Base-by-base conservation (phyloP, 202 grass and related monocot genomes). In the Alloteropsis angusta region DNA sequence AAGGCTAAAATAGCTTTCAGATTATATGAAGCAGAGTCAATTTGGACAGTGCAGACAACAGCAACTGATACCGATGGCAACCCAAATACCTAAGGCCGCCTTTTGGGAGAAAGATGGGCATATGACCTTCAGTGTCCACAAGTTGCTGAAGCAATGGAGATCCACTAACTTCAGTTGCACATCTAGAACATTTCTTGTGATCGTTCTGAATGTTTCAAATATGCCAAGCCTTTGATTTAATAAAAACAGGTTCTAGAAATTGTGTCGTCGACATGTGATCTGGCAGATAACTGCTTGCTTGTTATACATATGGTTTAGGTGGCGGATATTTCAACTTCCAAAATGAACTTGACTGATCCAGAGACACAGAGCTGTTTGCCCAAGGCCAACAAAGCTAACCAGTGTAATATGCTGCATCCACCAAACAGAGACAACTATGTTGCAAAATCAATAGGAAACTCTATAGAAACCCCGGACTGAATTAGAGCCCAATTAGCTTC, bases 41-140 rank as follows among this genome's bases (percentile, higher is more conserved):
- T 47, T 78, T 85, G 57, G 34, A 72, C 49, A 35, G 55, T 19
- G 37, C 35, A 85, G 59, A 46, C 19, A 75, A 76, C 79, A 83
- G 60, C 49, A 83, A 73, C n/a, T 14, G 36, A 68, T 49, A 82
- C 52, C 19, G 66, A 78, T 85, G n/a, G 82, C 42, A 72, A 78
- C 82, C 36, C 1, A 3, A 72, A 78, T 60, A 60, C 49, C 81
- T 64, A 49, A 76, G 71, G 34, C 8, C 39, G 60, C 52, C 57
- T 80, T 80, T 72, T 35, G 6, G 42, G 70, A 70, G 15, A 41
- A 68, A 17, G 48, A 53, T 6, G 12, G n/a, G 30, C 36, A 75
- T 43, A 44, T 73, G 66, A 60, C 60, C 60, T 61, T 77, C 66
- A 68, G 43, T 62, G 35, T 50, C 5, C 58, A 60, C 41, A 73